Conservation (phyloP, 2,329 filamentous ascomycete species). For the Xylaria sp. region DNA sequence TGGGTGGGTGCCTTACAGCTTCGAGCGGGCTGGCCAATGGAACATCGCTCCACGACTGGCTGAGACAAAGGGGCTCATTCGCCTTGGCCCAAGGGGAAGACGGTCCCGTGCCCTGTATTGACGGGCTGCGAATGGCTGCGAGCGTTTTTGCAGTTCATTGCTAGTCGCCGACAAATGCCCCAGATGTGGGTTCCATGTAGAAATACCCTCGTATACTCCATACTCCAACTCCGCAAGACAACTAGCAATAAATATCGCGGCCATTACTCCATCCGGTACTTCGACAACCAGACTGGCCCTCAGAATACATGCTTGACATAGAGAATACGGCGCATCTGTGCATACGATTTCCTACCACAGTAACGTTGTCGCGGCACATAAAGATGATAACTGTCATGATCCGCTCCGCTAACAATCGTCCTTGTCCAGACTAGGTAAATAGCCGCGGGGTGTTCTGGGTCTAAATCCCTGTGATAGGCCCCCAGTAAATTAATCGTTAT, state of each 20-base stretch:
- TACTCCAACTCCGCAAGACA: no score
- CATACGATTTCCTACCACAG: no score
- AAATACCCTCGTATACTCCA: not conserved
- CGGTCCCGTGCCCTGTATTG: conserved; percentile 6
- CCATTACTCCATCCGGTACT: not conserved
- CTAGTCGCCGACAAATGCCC: conserved; percentile 1
- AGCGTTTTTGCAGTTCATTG: no score
- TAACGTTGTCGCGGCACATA: conserved; percentile 9
- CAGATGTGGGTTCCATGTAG: not conserved
- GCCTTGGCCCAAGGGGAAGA: conserved; percentile 17
- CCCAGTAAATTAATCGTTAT: conserved; percentile 36
- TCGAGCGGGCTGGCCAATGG: conserved; percentile 18
- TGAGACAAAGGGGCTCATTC: conserved; percentile 29
- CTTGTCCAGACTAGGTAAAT: conserved; percentile 9
- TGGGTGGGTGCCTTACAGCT: conserved; percentile 40
- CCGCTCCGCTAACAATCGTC: not conserved
- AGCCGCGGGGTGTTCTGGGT: conserved; percentile 2
- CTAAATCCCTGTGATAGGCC: conserved; percentile 31
- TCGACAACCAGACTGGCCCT: no score
- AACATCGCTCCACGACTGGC: conserved; percentile 26
- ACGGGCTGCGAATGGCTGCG: not conserved
- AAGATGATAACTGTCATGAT: conserved; percentile 4
- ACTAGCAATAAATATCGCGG: conserved; percentile 3
- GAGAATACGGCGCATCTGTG: no score
- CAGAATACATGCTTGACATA: no score